Evolutionary conservation across 441 rosid genomes (phyloP), one percentile per base, ranked within the genome.

Genomic region (Manihot esculenta): DNA sequence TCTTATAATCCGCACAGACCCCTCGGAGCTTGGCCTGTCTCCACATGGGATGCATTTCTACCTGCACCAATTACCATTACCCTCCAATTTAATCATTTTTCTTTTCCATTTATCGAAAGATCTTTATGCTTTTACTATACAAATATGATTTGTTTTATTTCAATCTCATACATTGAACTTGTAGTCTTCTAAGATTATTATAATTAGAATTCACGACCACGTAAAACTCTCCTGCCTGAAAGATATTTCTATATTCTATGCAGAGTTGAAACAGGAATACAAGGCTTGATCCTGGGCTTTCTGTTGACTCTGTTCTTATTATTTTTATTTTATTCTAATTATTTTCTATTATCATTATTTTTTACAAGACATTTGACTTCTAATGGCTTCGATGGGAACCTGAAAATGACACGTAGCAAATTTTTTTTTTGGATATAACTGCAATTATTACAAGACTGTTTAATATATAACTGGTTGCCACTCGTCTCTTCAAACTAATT

Each of bases 31-130:
- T 87, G 60, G 73, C 76, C 80, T 91, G 97, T 77, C 89, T 88
- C 98, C 98, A 91, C 84, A 83, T 81, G 12, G 97, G 97, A 81
- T 93, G 98, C 98, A 91, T 93, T 82, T 91, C 98, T 80, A 91
- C 97, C 98, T 92, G 73, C 23, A 23, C 30, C 49, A 38, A 7
- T 38, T 7, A 38, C 8, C 49, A 42, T 24, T 38, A 9, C 42
- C 42, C 8, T 38, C 9, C 21, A 67, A 15, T 44, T 15, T 38
- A 38, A 17, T 14, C 48, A 5, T 7, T 35, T 10, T 41, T 20
- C 10, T 62, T 38, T 18, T 58, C 6, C 10, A 3, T 24, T 5
- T 7, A 38, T 5, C 1, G 21, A 56, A 18, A 30, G n/a, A 57
- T 17, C 20, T 50, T 5, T 50, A 50, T 17, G 54, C 20, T 50